Percentiles rank a stretch among this genome's conserved stretches.
Conservation (phyloP, 2,329 filamentous ascomycete species). For the Plenodomus lindquistii region DNA sequence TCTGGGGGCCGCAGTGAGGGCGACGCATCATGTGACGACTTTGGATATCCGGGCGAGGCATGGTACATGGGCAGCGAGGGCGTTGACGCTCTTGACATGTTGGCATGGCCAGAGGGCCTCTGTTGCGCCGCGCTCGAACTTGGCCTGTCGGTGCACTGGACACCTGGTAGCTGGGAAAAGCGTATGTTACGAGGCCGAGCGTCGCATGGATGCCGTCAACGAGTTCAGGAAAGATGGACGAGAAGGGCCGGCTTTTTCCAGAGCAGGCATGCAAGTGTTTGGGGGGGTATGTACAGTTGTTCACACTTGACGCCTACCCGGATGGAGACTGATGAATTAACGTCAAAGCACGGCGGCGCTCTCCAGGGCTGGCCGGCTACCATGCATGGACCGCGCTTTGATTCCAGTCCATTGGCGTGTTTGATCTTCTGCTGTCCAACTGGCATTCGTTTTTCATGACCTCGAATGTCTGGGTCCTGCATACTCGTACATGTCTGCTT, state of each 20-base stretch:
- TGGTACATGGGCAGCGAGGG: conserved; percentile 63
- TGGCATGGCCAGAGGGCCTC: conserved; percentile 53
- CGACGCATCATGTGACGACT: conserved; percentile 31
- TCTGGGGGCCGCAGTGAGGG: conserved; percentile 37
- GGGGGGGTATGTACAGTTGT: conserved; percentile 12
- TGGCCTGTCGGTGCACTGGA: conserved; percentile 28
- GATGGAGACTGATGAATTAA: conserved; percentile 21
- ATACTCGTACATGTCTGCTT: neutral
- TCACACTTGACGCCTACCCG: conserved; percentile 13
- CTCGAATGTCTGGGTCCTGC: too few relatives aligned
- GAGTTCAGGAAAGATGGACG: neutral
- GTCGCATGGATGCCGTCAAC: neutral
- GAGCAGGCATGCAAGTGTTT: neutral
- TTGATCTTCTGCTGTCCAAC: neutral
- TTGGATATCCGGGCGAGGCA: conserved; percentile 42
- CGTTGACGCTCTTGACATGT: conserved; percentile 65
- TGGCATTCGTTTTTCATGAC: too few relatives aligned
- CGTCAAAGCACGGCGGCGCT: conserved; percentile 23
- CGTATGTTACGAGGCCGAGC: neutral
- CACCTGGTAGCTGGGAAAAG: conserved; percentile 8
- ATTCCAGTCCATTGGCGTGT: conserved; percentile 6
- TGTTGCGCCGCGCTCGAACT: conserved; percentile 36
- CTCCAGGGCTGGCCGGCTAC: conserved; percentile 14
- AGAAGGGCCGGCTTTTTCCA: neutral
- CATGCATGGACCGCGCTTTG: conserved; percentile 11